Evolutionary conservation across 1,139 yeast genomes (phyloP).

Genomic region (Saccharomyces hybrid): DNA sequence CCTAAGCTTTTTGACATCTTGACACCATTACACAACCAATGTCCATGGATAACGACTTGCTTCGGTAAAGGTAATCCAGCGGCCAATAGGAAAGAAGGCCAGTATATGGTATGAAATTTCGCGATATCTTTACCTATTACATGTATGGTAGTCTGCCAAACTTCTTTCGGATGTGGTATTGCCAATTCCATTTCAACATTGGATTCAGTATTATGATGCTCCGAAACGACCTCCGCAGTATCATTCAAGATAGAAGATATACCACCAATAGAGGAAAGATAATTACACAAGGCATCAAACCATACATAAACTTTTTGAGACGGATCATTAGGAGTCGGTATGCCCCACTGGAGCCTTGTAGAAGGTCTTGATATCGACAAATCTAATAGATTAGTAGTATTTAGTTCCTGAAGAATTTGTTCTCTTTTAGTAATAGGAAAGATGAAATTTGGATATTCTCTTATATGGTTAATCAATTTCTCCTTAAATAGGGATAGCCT

Average conservation of each 20-base stretch:
- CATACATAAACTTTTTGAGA: slow-evolving; percentile 85
- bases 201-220: slow-evolving; percentile 14
- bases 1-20: slow-evolving; percentile 94
- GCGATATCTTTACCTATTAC: slow-evolving; percentile 87
- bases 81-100: slow-evolving; percentile 92
- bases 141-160: slow-evolving; percentile 48
- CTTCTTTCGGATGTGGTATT: slow-evolving; percentile 6
- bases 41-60: slow-evolving; percentile 82
- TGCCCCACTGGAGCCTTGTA: slow-evolving; percentile 78
- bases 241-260: slow-evolving; percentile 31
- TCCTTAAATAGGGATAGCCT: slow-evolving; percentile 55
- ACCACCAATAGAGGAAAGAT: slow-evolving; percentile 68
- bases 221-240: slow-evolving; percentile 16
- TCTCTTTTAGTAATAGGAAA: slow-evolving; percentile 52
- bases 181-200: slow-evolving; percentile 42
- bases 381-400: slow-evolving; percentile 41
- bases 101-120: slow-evolving; percentile 81
- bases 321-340: slow-evolving; percentile 74
- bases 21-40: slow-evolving; percentile 84
- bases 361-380: slow-evolving; percentile 81
- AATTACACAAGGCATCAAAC: slow-evolving; percentile 92
- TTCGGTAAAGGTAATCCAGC: slow-evolving; percentile 64
- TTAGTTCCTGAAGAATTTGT: slow-evolving; percentile 54
- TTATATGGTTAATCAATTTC: slow-evolving; percentile 36
- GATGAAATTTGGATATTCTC: slow-evolving; percentile 38